Conservation (phyloP, 2,329 filamentous ascomycete species). For the Pestalotiopsis sp. region DNA sequence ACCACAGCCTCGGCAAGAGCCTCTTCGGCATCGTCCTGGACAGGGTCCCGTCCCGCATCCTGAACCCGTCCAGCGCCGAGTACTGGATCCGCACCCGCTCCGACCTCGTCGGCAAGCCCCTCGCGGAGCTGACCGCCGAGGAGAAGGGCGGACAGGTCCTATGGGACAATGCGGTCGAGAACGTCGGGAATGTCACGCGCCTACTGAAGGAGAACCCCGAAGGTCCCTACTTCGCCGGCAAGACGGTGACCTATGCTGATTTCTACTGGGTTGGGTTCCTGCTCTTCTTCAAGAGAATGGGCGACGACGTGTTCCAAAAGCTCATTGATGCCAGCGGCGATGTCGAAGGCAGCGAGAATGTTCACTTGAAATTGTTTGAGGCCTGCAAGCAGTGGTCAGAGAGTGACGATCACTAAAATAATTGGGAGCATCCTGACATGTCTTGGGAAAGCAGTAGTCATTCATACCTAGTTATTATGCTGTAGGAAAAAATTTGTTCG, state of each 20-base stretch:
- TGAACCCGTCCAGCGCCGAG: constrained; percentile 51
- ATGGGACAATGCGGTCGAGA: constrained; percentile 47
- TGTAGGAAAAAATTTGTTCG: constrained; percentile 37
- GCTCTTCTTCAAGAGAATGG: constrained; percentile 38
- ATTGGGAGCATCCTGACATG: background rate
- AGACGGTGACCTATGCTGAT: constrained; percentile 57
- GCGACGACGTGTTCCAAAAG: constrained; percentile 36
- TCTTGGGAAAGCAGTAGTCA: background rate
- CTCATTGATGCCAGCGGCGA: constrained; percentile 41
- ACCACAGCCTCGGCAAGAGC: constrained; percentile 9
- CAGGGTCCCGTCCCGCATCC: constrained; percentile 49
- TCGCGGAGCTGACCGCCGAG: constrained; percentile 51
- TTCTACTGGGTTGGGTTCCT: constrained; percentile 55
- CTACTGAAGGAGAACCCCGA: constrained; percentile 56
- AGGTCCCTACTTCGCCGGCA: constrained; percentile 65
- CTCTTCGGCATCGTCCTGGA: constrained; percentile 48
- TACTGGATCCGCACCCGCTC: constrained; percentile 61
- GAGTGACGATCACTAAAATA: constrained; percentile 38
- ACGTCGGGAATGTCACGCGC: constrained; percentile 39
- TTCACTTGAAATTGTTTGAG: constrained; percentile 43
- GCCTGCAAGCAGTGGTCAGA: constrained; percentile 43
- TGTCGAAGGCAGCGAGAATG: constrained; percentile 17
- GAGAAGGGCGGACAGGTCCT: constrained; percentile 48
- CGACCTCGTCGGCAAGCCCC: constrained; percentile 50
- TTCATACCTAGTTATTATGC: background rate